phyloP scores from a whole-genome alignment of 345 rosid species.

The Citrus glauca region DNA sequence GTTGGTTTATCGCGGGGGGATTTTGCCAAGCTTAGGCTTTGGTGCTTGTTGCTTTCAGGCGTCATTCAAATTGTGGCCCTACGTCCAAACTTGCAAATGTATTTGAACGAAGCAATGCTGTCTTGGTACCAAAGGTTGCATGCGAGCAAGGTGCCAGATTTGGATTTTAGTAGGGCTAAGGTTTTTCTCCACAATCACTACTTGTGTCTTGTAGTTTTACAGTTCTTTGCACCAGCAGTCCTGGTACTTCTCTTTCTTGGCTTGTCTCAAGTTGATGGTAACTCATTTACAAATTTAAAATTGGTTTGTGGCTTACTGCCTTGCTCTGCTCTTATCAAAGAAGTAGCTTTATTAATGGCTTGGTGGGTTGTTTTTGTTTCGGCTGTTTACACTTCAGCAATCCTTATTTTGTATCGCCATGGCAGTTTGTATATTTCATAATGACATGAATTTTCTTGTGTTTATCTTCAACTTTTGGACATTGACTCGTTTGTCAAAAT shows the following conservation, averaged over 20 bases:
- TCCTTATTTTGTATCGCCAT: conserved; percentile 61
- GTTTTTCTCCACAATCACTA: conserved; percentile 86
- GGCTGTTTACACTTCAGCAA: conserved; percentile 54
- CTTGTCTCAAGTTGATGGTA: conserved; percentile 53
- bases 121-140: conserved; percentile 94
- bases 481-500: neutral
- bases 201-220: conserved; percentile 72
- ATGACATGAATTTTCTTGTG: conserved; percentile 13
- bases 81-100: conserved; percentile 81
- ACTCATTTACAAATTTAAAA: conserved; percentile 33
- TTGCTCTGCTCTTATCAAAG: conserved; percentile 47
- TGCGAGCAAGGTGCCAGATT: conserved; percentile 78
- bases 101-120: conserved; percentile 81
- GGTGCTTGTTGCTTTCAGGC: conserved; percentile 56
- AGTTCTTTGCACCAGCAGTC: conserved; percentile 62
- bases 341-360: conserved; percentile 62
- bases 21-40: conserved; percentile 46
- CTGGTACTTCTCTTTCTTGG: conserved; percentile 65
- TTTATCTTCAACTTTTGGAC: neutral
- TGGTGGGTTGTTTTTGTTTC: conserved; percentile 89
- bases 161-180: conserved; percentile 89
- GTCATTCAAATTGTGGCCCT: conserved; percentile 54
- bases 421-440: conserved; percentile 67
- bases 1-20: conserved; percentile 47
- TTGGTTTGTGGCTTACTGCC: conserved; percentile 49